phyloP scores from a whole-genome alignment of 2,329 filamentous ascomycete species.

The Arthroderma sp. region DNA sequence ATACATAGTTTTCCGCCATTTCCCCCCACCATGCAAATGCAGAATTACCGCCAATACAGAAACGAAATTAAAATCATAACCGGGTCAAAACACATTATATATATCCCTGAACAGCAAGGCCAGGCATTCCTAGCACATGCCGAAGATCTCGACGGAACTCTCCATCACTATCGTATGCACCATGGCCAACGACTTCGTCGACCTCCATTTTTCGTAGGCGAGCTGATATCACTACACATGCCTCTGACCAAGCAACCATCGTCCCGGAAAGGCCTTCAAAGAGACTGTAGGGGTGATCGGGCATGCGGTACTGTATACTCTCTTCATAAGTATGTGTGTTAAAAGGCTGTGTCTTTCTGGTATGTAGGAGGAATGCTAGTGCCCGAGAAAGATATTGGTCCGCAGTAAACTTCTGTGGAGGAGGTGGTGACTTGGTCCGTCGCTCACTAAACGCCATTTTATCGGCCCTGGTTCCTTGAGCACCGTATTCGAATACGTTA shows the following conservation, averaged over 20 bases:
- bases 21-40: neutral
- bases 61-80: neutral
- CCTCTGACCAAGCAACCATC: conserved; percentile 33
- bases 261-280: conserved; percentile 32
- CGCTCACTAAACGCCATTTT: conserved; percentile 18
- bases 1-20: neutral
- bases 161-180: neutral
- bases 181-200: neutral
- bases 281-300: conserved; percentile 30
- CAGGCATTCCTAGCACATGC: conserved; percentile 10
- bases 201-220: conserved; percentile 25
- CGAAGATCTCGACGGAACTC: neutral
- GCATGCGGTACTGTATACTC: conserved; percentile 26
- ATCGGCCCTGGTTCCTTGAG: conserved; percentile 16
- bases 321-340: conserved; percentile 16
- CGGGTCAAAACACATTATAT: neutral
- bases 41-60: neutral
- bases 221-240: conserved; percentile 26
- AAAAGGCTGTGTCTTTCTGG: conserved; percentile 29
- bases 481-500: conserved; percentile 26
- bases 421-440: conserved; percentile 2
- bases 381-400: conserved; percentile 31
- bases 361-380: conserved; percentile 28
- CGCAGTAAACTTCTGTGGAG: conserved; percentile 17
- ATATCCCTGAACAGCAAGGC: conserved; percentile 7